A percentile compares a stretch with the other conserved stretches of the same genome.
Conservation (phyloP, 768 basidiomycete genomes). For the Collybia sp. region DNA sequence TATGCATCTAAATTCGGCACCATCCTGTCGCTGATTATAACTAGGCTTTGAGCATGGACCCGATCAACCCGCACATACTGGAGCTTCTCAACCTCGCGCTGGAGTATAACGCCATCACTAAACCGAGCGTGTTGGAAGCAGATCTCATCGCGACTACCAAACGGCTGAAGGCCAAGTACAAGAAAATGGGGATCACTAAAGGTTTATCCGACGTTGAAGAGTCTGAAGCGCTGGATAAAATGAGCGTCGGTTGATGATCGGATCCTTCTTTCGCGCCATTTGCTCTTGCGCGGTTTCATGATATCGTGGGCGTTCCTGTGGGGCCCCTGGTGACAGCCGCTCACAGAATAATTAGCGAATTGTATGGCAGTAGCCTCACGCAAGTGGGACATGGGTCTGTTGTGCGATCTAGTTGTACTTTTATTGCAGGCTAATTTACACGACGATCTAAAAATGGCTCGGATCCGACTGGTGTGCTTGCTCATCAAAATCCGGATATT, state of each 20-base stretch:
- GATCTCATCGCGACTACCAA: constrained; percentile 23
- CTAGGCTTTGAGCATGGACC: constrained; percentile 76
- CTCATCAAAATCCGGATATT: no score
- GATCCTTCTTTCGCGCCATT: no score
- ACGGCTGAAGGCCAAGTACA: constrained; percentile 28
- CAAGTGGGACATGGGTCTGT: no score
- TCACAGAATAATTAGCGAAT: no score
- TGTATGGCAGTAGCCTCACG: no score
- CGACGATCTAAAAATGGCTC: no score
- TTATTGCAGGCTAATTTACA: no score
- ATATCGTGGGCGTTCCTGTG: no score
- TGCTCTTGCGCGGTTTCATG: no score
- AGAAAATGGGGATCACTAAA: constrained; percentile 16
- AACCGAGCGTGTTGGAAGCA: constrained; percentile 12
- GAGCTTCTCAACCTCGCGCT: constrained; percentile 81
- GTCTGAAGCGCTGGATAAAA: constrained; percentile 16
- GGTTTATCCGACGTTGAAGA: constrained; percentile 10
- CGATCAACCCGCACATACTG: constrained; percentile 75
- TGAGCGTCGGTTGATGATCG: constrained; percentile 20
- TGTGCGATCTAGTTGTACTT: no score
- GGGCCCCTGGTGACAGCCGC: no score
- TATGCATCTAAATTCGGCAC: constrained; percentile 24
- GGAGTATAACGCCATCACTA: constrained; percentile 34
- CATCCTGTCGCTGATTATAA: constrained; percentile 3
- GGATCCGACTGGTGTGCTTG: no score